Conservation (phyloP, 805 yeast genomes). For the Candida corydali region DNA sequence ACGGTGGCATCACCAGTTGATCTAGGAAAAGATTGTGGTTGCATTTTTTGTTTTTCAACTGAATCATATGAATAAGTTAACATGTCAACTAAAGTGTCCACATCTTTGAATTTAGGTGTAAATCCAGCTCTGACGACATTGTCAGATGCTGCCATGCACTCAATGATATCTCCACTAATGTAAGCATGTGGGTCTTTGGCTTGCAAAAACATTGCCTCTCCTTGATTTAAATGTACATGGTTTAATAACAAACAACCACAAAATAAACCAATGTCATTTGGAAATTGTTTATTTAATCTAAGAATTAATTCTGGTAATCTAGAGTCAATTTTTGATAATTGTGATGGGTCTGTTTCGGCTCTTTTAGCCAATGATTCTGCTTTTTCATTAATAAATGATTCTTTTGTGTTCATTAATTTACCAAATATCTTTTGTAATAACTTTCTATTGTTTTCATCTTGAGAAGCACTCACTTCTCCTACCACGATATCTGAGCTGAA, state of each 20-base stretch:
- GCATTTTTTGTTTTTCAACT: slow-evolving; percentile 92
- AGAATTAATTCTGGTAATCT: slow-evolving; percentile 69
- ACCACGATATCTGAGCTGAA: slow-evolving; percentile 48
- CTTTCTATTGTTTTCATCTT: slow-evolving; percentile 55
- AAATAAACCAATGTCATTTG: slow-evolving; percentile 89
- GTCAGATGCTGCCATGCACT: slow-evolving; percentile 99
- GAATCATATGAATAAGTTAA: slow-evolving; percentile 85
- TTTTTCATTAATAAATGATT: slow-evolving; percentile 47
- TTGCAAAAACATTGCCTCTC: slow-evolving; percentile 94
- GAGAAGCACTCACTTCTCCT: slow-evolving; percentile 46
- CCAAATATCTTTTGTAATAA: slow-evolving; percentile 74
- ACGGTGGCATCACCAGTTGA: slow-evolving; percentile 65
- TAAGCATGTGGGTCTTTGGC: slow-evolving; percentile 99
- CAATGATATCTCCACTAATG: slow-evolving; percentile 94
- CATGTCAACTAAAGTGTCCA: slow-evolving; percentile 81
- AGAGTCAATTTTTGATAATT: slow-evolving; percentile 45
- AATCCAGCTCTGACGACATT: slow-evolving; percentile 98
- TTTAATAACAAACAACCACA: slow-evolving; percentile 93
- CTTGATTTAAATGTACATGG: slow-evolving; percentile 76
- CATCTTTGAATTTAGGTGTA: slow-evolving; percentile 99
- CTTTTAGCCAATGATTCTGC: slow-evolving; percentile 66
- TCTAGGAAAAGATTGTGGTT: slow-evolving; percentile 52
- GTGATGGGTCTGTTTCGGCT: slow-evolving; percentile 54
- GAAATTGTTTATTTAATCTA: slow-evolving; percentile 82
- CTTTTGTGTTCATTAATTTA: slow-evolving; percentile 79